Conservation (phyloP, 2,329 filamentous ascomycete genomes). For the Scedosporium apiospermum region DNA sequence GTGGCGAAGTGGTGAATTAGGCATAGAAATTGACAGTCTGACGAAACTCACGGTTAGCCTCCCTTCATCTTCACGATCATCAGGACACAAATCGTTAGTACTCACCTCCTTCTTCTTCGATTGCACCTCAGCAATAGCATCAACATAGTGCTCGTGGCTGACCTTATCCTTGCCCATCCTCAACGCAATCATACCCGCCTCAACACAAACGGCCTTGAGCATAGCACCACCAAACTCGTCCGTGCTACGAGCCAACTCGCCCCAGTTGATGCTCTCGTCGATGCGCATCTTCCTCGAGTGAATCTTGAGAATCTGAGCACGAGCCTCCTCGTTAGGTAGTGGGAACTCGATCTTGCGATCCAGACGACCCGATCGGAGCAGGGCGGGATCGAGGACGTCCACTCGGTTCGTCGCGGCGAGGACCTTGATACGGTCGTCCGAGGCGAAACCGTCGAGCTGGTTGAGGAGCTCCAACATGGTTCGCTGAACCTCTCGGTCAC, state of each 20-base stretch:
- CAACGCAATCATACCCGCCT: slow-evolving; percentile 97
- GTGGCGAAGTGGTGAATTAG: slow-evolving; percentile 18
- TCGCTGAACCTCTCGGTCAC: slow-evolving; percentile 93
- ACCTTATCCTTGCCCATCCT: slow-evolving; percentile 94
- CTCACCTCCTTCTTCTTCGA: slow-evolving; percentile 86
- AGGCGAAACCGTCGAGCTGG: slow-evolving; percentile 95
- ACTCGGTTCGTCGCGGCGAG: slow-evolving; percentile 90
- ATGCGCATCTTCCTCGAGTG: slow-evolving; percentile 98
- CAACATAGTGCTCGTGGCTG: slow-evolving; percentile 95
- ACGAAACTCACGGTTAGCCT: slow-evolving; percentile 6
- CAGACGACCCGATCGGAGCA: slow-evolving; percentile 83
- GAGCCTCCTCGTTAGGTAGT: slow-evolving; percentile 92
- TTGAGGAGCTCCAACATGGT: slow-evolving; percentile 99
- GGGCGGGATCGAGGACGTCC: slow-evolving; percentile 83
- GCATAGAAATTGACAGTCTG: slow-evolving; percentile 51
- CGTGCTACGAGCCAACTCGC: slow-evolving; percentile 87
- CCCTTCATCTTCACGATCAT: background rate
- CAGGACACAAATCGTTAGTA: slow-evolving; percentile 11
- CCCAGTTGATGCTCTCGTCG: slow-evolving; percentile 88
- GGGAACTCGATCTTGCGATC: slow-evolving; percentile 99
- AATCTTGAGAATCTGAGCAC: slow-evolving; percentile 94
- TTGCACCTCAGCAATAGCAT: slow-evolving; percentile 94
- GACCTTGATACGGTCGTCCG: slow-evolving; percentile 93
- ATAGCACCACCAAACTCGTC: slow-evolving; percentile 98
- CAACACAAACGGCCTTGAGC: slow-evolving; percentile 96